These are phyloP conservation scores for Russula foetens DNA, from an alignment of 768 basidiomycete species.

Conservation along the genomic window DNA sequence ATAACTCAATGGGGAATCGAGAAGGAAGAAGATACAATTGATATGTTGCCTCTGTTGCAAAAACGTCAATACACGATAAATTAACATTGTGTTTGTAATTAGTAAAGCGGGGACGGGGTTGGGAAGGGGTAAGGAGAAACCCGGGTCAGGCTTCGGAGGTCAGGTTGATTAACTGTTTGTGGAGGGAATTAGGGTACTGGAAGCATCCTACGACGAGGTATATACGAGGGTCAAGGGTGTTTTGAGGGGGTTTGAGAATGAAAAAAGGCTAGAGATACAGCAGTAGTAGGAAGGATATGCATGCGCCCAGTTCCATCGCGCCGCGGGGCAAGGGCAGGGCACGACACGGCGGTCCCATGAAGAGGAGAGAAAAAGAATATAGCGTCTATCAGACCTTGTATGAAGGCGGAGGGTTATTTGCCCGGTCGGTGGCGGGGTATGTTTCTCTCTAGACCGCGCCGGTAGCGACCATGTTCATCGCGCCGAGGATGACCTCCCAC, in stretches of 20 bases:
- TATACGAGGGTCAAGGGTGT: conserved; percentile 2
- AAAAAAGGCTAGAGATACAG: conserved; percentile 16
- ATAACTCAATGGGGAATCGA: background rate
- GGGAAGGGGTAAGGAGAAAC: background rate
- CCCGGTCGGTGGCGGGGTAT: background rate
- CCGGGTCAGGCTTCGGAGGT: background rate
- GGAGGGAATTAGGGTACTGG: conserved; percentile 5
- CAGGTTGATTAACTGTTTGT: background rate
- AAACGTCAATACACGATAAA: conserved; percentile 15
- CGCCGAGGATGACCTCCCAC: conserved; percentile 60
- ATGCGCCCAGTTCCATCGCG: conserved; percentile 13
- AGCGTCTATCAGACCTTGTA: too few species aligned
- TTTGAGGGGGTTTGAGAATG: too few species aligned
- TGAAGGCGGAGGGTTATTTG: background rate
- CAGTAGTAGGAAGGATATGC: background rate
- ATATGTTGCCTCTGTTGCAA: conserved; percentile 6
- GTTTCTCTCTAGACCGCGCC: conserved; percentile 5
- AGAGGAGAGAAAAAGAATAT: background rate
- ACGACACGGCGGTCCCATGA: conserved; percentile 9
- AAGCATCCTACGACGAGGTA: conserved; percentile 3
- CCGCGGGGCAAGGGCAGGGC: conserved; percentile 9
- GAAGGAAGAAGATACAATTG: conserved; percentile 3
- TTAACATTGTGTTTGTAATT: conserved; percentile 5
- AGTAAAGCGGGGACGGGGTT: background rate
- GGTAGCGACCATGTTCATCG: conserved; percentile 33